phyloP scores from a whole-genome alignment of 2,329 filamentous ascomycete genomes.

The Diaporthe velutina region DNA sequence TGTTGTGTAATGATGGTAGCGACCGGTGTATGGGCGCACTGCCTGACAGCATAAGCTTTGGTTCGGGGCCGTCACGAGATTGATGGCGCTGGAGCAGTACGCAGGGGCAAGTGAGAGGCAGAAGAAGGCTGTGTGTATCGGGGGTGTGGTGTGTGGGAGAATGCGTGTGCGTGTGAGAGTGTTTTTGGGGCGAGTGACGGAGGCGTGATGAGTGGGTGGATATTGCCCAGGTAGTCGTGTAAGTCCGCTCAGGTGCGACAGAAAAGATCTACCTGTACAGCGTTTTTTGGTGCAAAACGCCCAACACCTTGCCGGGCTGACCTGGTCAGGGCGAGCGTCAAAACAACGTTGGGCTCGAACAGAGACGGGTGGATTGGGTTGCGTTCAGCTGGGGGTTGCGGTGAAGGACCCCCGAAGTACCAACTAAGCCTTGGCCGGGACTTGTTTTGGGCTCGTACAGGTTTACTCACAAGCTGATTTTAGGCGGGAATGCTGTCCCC shows the following conservation, averaged over 20 bases:
- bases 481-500: slow-evolving; percentile 15
- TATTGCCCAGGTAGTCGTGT: slow-evolving; percentile 20
- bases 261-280: slow-evolving; percentile 26
- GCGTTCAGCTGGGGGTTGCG: slow-evolving; percentile 29
- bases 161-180: slow-evolving; percentile 1
- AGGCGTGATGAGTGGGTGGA: slow-evolving; percentile 4
- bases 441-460: slow-evolving; percentile 21
- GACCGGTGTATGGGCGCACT: slow-evolving; percentile 25
- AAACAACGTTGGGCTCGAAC: slow-evolving; percentile 34
- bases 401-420: slow-evolving; percentile 18
- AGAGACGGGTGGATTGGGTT: slow-evolving; percentile 32
- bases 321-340: slow-evolving; percentile 23
- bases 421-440: slow-evolving; percentile 12
- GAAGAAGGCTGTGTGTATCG: slow-evolving; percentile 20
- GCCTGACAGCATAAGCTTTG: slow-evolving; percentile 19
- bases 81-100: slow-evolving; percentile 31
- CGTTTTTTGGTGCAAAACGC: slow-evolving; percentile 21
- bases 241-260: slow-evolving; percentile 29
- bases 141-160: slow-evolving; percentile 10
- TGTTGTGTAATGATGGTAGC: slow-evolving; percentile 17
- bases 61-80: slow-evolving; percentile 22
- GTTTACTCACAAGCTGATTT: slow-evolving; percentile 18
- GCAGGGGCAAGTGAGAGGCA: slow-evolving; percentile 26
- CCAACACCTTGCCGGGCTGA: slow-evolving; percentile 29
- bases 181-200: slow-evolving; percentile 27